Base-by-base conservation (phyloP, 345 rosid species). In the Hibiscus syriacus region DNA sequence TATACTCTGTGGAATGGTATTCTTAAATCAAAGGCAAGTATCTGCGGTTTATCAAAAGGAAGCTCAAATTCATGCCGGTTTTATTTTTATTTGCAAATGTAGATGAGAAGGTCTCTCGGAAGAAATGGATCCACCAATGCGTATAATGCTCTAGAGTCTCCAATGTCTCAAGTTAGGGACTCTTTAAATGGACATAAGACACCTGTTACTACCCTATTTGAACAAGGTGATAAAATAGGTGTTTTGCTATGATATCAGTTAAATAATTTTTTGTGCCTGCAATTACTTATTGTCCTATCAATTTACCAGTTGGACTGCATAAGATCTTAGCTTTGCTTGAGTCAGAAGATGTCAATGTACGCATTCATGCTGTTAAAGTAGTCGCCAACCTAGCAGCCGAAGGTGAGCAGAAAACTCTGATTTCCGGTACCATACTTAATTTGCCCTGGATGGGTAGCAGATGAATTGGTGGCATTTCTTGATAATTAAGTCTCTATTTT, bases 371-470 rank as follows among this genome's bases (percentile, higher is more conserved):
- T 39, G 98, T 95, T 72, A 95, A 95, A 82, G 90, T 92, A 69
- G 96, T 95, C 20, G 99, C 99, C 49, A 95, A 92, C 79, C 80
- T 95, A 49, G 98, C 99, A 59, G 97, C 99, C 53, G 98, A 95
- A 87, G 99, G 99, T 90, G 62, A 69, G 74, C 55, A 17, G 17
- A 34, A 26, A 46, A 17, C 16, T 56, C 19, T 27, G 23, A 4
- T 56, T 56, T 56, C 14, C 7, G 26, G 13, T 34, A 8, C 57
- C 29, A 12, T 67, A 48, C 55, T 46, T 8, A 27, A 27, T 23
- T 25, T 64, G 3, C 68, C 36, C 1, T 41, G 55, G n/a, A 27
- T 45, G 39, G 32, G 32, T 17, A 63, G 32, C 14, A 41, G 5
- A 16, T 45, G 53, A 34, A 64, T 64, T 41, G 16, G 36, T 23